These are phyloP conservation scores for Ustilaginoidea virens DNA, from an alignment of 2,329 filamentous ascomycete genomes.

Conservation along the genomic window DNA sequence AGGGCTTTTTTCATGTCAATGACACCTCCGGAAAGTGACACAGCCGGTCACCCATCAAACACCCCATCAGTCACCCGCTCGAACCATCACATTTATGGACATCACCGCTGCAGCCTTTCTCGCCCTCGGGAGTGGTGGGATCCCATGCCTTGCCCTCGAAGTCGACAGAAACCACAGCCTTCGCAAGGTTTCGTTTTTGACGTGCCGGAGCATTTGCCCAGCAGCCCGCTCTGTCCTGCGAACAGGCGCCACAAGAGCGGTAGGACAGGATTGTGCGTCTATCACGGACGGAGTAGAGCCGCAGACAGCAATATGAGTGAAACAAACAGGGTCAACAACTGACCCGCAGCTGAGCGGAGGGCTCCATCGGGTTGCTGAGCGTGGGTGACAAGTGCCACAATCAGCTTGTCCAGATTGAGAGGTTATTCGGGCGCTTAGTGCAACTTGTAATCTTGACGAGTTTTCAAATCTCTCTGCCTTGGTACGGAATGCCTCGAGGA, in stretches of 20 bases:
- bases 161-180: conserved; percentile 6
- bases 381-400: no score
- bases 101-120: conserved; percentile 10
- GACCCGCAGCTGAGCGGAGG: not conserved
- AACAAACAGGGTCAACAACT: not conserved
- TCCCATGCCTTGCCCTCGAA: conserved; percentile 10
- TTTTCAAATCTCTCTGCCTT: no score
- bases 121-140: conserved; percentile 22
- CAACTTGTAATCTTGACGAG: no score
- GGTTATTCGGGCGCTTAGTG: no score
- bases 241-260: conserved; percentile 27
- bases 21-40: conserved; percentile 11
- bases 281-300: conserved; percentile 24
- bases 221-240: conserved; percentile 34
- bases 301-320: conserved; percentile 3
- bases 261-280: conserved; percentile 34
- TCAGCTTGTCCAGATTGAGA: no score
- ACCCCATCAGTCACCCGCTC: conserved; percentile 3
- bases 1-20: conserved; percentile 29
- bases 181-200: conserved; percentile 27
- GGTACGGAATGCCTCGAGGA: no score
- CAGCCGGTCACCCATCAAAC: not conserved
- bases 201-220: conserved; percentile 33
- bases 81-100: conserved; percentile 7
- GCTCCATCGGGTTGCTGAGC: no score